Evolutionary conservation across 2,329 filamentous ascomycete genomes (phyloP).

Genomic region (Colletotrichum noveboracense): DNA sequence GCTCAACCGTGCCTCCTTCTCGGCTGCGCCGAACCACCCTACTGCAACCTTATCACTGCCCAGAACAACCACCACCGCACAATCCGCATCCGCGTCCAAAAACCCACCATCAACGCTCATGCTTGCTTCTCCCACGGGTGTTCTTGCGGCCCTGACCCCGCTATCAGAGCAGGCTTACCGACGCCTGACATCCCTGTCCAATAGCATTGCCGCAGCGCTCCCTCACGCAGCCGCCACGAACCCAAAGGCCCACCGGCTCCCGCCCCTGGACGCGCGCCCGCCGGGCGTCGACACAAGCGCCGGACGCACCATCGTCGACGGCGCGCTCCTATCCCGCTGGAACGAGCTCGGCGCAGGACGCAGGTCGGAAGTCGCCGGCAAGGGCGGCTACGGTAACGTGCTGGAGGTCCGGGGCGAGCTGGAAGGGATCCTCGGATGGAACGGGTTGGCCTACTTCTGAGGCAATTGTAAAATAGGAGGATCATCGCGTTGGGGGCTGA

Average conservation of each 20-base stretch:
- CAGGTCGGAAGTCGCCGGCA: constrained; percentile 73
- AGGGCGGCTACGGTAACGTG: constrained; percentile 70
- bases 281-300: constrained; percentile 63
- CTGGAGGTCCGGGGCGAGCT: constrained; percentile 75
- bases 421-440: constrained; percentile 66
- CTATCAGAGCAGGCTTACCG: constrained; percentile 83
- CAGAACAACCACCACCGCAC: constrained; percentile 49
- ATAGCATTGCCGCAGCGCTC: constrained; percentile 78
- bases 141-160: constrained; percentile 77
- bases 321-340: constrained; percentile 76
- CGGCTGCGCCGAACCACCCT: constrained; percentile 78
- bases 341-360: constrained; percentile 75
- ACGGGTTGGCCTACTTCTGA: constrained; percentile 64
- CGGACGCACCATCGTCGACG: constrained; percentile 77
- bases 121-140: constrained; percentile 76
- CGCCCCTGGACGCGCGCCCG: constrained; percentile 47
- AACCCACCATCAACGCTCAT: constrained; percentile 58
- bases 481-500: neutral
- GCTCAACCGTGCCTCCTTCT: constrained; percentile 86
- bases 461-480: neutral
- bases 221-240: constrained; percentile 83
- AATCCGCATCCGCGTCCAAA: constrained; percentile 26
- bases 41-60: constrained; percentile 79
- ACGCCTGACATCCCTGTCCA: constrained; percentile 79
- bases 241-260: constrained; percentile 74